Base-by-base conservation (phyloP, 2,329 filamentous ascomycete genomes). In the Diaporthe capsici region DNA sequence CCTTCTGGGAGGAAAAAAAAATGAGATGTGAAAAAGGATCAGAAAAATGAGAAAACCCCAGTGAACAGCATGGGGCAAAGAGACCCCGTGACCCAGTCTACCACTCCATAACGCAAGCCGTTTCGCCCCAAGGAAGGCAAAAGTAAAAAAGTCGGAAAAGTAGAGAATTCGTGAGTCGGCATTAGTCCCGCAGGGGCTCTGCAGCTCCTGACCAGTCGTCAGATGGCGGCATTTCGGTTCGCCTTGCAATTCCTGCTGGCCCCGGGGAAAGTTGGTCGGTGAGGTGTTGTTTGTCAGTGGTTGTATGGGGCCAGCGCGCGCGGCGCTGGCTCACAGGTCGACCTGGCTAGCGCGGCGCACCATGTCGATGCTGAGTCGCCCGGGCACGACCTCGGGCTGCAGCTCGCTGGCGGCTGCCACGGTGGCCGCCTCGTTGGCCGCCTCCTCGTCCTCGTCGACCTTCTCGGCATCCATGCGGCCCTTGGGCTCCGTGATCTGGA, bases 401-500 rank as follows among this genome's bases (percentile, higher is more conserved):
- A 77, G 61, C 70, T 77, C 76, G 63, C 76, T 75, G 5, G 76
- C 76, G 1, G 76, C 76, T 4, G 76, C 76, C 31, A 77, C 76
- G 13, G 76, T 71, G 17, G 74, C 75, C 2, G 78, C 75, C 55
- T 79, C 78, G 28, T 84, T 78, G 6, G 82, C 80, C 28, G 83
- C 83, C 76, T 88, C 87, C 61, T 86, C 85, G 28, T 85, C 84
- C 73, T 75, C 70, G 20, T 80, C 81, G 53, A 80, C 80, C 77
- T 82, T 85, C 73, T 87, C 84, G n/a, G 65, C 49, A 68, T 87
- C 85, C 72, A 86, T 80, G 31, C 83, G 84, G 17, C 83, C 86
- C 39, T 87, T 86, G 20, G 89, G 87, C 80, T 96, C 94, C 49
- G 91, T 91, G 84, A 98, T 94, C 82, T 91, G 92, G 76, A 95